Conservation (phyloP, 129 eudicot genomes). For the Mikania micrantha region DNA sequence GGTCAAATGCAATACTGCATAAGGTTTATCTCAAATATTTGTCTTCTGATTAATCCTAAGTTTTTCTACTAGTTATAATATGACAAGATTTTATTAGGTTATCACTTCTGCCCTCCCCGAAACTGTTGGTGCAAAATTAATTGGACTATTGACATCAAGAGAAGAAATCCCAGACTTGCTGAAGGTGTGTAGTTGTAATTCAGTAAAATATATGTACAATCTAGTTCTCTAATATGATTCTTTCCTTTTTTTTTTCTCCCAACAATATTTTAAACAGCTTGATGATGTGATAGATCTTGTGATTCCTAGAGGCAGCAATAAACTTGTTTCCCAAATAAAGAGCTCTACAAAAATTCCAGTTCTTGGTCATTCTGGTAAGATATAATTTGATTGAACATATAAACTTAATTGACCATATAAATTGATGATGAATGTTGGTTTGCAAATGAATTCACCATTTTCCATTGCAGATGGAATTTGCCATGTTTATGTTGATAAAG, state of each 20-base stretch:
- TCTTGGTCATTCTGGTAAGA: constrained; percentile 83
- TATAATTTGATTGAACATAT: background rate
- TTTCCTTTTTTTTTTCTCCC: background rate
- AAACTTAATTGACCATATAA: background rate
- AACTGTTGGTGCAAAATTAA: constrained; percentile 58
- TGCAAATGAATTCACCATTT: background rate
- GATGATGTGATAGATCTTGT: constrained; percentile 87
- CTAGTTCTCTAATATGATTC: background rate
- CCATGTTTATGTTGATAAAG: constrained; percentile 81
- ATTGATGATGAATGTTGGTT: background rate
- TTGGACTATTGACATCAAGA: constrained; percentile 72
- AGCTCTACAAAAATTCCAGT: constrained; percentile 85
- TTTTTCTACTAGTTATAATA: background rate
- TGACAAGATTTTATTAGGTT: constrained; percentile 30
- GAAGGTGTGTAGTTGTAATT: constrained; percentile 35
- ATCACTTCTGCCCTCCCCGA: constrained; percentile 71
- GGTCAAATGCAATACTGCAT: constrained; percentile 75
- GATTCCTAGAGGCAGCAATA: constrained; percentile 97
- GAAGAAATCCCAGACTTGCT: constrained; percentile 85
- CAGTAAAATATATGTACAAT: background rate
- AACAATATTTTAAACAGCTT: constrained; percentile 26
- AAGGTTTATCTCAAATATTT: constrained; percentile 43
- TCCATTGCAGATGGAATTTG: constrained; percentile 71
- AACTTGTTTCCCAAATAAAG: constrained; percentile 83
- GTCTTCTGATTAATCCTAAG: background rate